A percentile compares a stretch with the other conserved stretches of the same genome.
These are phyloP conservation scores for Wickerhamiella brachini DNA, from an alignment of 805 yeast species.

Conservation along the genomic window DNA sequence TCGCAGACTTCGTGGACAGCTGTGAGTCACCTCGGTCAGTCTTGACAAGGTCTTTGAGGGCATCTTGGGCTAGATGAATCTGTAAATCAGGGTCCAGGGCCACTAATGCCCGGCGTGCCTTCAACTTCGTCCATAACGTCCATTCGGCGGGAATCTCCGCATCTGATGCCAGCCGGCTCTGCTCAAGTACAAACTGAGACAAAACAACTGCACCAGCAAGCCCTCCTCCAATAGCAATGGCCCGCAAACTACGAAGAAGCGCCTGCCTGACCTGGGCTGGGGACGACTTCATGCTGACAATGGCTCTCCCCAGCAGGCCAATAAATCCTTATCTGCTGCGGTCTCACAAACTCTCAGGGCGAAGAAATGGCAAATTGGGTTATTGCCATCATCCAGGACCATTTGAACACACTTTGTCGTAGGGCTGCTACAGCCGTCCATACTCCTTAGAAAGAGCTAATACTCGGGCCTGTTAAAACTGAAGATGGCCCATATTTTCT, in stretches of 20 bases:
- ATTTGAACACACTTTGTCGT: no score
- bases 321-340: not conserved
- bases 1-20: slow-evolving; percentile 13
- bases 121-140: slow-evolving; percentile 12
- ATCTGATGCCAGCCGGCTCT: slow-evolving; percentile 3
- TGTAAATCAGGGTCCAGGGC: slow-evolving; percentile 4
- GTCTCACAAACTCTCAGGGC: no score
- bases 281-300: not conserved
- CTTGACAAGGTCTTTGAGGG: slow-evolving; percentile 14
- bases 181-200: slow-evolving; percentile 10
- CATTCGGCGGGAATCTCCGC: slow-evolving; percentile 11
- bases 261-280: slow-evolving; percentile 1
- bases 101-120: slow-evolving; percentile 10
- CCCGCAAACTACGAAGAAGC: slow-evolving; percentile 7
- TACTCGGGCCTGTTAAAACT: no score
- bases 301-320: not conserved
- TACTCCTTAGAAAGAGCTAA: no score
- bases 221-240: slow-evolving; percentile 13
- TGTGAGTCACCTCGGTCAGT: slow-evolving; percentile 12
- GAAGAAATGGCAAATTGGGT: no score
- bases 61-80: slow-evolving; percentile 13
- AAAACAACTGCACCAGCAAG: slow-evolving; percentile 13
- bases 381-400: no score
- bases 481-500: no score
- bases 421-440: no score